phyloP scores from a whole-genome alignment of 1,284 basidiomycete genomes.

The Trichosporon coremiiforme region DNA sequence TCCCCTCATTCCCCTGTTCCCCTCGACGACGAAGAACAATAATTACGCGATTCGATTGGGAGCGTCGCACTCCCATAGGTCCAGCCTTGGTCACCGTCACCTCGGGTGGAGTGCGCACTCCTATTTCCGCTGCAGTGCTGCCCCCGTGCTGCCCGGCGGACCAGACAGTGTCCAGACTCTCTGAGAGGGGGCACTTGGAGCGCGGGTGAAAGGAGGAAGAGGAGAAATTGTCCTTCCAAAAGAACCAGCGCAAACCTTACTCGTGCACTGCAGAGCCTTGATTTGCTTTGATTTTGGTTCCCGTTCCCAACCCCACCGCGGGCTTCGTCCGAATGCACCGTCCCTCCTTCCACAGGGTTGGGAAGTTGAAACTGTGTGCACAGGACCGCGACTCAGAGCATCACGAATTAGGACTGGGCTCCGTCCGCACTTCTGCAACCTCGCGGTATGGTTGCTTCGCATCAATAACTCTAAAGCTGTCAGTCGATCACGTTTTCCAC shows the following conservation, averaged over 20 bases:
- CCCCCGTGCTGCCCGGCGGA: neutral
- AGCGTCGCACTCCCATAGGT: neutral
- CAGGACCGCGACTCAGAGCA: neutral
- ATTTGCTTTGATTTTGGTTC: neutral
- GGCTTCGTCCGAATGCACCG: neutral
- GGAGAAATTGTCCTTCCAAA: neutral
- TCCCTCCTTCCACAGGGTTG: neutral
- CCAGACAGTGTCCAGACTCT: neutral
- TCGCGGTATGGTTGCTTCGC: neutral
- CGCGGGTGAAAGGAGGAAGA: constrained; percentile 10
- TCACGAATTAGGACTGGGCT: neutral
- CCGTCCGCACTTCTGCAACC: neutral
- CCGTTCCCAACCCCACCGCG: constrained; percentile 1
- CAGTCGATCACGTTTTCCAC: constrained; percentile 1
- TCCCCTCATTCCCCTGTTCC: neutral
- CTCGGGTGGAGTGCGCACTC: neutral
- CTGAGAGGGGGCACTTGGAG: neutral
- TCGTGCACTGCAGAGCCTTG: neutral
- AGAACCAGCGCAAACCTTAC: neutral
- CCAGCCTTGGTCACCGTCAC: too few species aligned
- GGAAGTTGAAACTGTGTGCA: neutral
- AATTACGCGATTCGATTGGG: constrained; percentile 7
- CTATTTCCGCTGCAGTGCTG: neutral
- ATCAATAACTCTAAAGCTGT: constrained; percentile 13
- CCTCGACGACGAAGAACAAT: constrained; percentile 4